phyloP scores from a whole-genome alignment of 495 filamentous ascomycete species.

The Glutinoglossum americanum region DNA sequence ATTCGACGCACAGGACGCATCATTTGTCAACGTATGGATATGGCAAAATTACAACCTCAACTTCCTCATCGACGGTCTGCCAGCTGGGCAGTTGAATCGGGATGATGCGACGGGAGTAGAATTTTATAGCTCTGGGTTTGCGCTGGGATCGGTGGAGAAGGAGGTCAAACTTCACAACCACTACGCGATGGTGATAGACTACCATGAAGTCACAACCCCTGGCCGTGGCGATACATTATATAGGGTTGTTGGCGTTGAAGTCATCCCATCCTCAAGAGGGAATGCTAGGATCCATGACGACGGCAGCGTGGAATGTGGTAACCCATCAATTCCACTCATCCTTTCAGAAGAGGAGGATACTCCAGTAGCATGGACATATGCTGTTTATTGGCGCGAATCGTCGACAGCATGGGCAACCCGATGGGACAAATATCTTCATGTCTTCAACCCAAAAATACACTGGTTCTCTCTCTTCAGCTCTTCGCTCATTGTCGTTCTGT shows the following conservation, averaged over 20 bases:
- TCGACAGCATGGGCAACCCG: conserved; percentile 78
- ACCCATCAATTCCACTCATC: conserved; percentile 25
- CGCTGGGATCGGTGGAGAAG: conserved; percentile 41
- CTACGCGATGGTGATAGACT: conserved; percentile 84
- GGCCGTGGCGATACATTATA: conserved; percentile 31
- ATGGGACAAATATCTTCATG: conserved; percentile 95
- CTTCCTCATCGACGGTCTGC: conserved; percentile 86
- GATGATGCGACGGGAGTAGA: conserved; percentile 48
- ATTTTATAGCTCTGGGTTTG: conserved; percentile 77
- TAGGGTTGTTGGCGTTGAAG: conserved; percentile 77
- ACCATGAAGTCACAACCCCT: conserved; percentile 45
- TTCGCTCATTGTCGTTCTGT: conserved; percentile 76
- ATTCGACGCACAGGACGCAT: conserved; percentile 44
- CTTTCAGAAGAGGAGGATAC: conserved; percentile 48
- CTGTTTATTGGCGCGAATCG: conserved; percentile 64
- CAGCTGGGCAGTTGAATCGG: conserved; percentile 55
- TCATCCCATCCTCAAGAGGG: conserved; percentile 51
- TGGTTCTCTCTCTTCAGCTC: conserved; percentile 97
- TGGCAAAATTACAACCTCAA: conserved; percentile 70
- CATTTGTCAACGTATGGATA: conserved; percentile 68
- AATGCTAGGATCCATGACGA: conserved; percentile 32
- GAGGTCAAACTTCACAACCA: conserved; percentile 60
- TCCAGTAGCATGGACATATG: conserved; percentile 69
- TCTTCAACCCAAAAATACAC: conserved; percentile 89
- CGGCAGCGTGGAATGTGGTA: conserved; percentile 39